Percentiles rank a stretch among this genome's conserved stretches.
phyloP scores from a whole-genome alignment of 2,329 filamentous ascomycete genomes.

The Leptographium procerum region DNA sequence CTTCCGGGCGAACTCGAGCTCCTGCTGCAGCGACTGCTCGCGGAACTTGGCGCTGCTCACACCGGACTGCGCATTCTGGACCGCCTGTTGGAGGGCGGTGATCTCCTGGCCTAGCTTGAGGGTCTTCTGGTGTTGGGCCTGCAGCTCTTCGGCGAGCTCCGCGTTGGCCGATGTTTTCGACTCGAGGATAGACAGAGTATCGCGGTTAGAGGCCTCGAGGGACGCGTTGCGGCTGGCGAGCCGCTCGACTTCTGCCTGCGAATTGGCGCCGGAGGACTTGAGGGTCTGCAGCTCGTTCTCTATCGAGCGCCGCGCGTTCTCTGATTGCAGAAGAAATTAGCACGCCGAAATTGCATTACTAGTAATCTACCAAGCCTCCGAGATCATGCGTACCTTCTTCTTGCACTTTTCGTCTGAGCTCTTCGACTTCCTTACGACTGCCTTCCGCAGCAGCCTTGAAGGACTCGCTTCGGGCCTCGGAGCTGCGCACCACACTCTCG shows the following conservation, averaged over 20 bases:
- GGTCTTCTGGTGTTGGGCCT: slow-evolving; percentile 79
- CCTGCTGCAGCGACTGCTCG: slow-evolving; percentile 81
- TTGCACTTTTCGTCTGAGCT: slow-evolving; percentile 68
- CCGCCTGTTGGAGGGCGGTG: slow-evolving; percentile 66
- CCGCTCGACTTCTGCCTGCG: slow-evolving; percentile 62
- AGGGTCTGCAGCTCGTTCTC: slow-evolving; percentile 73
- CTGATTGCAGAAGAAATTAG: slow-evolving; percentile 29
- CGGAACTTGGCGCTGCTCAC: slow-evolving; percentile 77
- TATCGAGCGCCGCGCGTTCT: slow-evolving; percentile 61
- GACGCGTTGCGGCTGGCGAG: slow-evolving; percentile 75
- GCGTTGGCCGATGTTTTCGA: slow-evolving; percentile 82
- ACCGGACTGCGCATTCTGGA: slow-evolving; percentile 71
- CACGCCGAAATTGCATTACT: no score
- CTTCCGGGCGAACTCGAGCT: slow-evolving; percentile 76
- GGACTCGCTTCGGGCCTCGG: slow-evolving; percentile 70
- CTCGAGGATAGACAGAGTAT: slow-evolving; percentile 79
- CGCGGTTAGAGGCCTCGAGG: slow-evolving; percentile 84
- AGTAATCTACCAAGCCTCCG: no score
- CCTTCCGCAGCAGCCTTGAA: slow-evolving; percentile 76
- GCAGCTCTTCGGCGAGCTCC: slow-evolving; percentile 72
- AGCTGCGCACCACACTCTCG: slow-evolving; percentile 75
- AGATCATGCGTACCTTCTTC: slow-evolving; percentile 56
- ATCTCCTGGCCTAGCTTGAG: slow-evolving; percentile 75
- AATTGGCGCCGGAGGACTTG: slow-evolving; percentile 63
- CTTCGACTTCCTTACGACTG: slow-evolving; percentile 70